Evolutionary conservation across 2,329 filamentous ascomycete species (phyloP).

Genomic region (Fusarium beomiforme): DNA sequence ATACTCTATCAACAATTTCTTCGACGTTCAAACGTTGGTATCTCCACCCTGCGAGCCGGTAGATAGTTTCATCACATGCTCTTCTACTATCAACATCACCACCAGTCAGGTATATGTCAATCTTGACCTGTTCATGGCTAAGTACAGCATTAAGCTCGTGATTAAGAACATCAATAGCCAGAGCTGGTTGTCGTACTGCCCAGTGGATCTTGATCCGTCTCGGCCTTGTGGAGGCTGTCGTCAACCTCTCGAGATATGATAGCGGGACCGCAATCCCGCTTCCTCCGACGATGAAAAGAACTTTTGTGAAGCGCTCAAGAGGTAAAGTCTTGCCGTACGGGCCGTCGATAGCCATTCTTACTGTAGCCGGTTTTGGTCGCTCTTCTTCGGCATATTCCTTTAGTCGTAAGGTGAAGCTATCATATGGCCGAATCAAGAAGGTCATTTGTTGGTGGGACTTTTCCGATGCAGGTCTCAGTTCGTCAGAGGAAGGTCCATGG

Average conservation of each 20-base stretch:
- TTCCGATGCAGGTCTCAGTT: neutral
- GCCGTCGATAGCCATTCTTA: neutral
- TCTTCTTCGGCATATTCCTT: neutral
- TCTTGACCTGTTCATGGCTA: neutral
- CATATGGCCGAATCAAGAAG: constrained; percentile 58
- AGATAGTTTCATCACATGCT: too few relatives aligned
- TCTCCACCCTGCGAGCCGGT: neutral
- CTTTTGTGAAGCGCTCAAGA: neutral
- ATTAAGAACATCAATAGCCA: neutral
- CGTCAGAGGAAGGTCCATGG: rapidly evolving
- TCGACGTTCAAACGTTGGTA: neutral
- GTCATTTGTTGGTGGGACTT: constrained; percentile 41
- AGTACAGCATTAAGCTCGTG: neutral
- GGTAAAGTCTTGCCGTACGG: constrained; percentile 1
- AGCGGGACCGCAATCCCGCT: constrained; percentile 8
- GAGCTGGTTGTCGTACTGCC: constrained; percentile 3
- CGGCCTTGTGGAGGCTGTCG: rapidly evolving
- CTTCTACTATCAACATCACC: neutral
- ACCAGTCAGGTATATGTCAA: neutral
- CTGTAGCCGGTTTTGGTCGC: neutral
- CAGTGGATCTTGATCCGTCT: neutral
- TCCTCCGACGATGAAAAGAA: constrained; percentile 12
- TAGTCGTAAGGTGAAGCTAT: constrained; percentile 51
- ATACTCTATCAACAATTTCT: neutral
- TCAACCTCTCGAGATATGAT: neutral